Percentiles rank a stretch among this genome's conserved stretches.
These are phyloP conservation scores for Aspergillus haitiensis DNA, from an alignment of 495 filamentous ascomycete genomes.

Conservation along the genomic window DNA sequence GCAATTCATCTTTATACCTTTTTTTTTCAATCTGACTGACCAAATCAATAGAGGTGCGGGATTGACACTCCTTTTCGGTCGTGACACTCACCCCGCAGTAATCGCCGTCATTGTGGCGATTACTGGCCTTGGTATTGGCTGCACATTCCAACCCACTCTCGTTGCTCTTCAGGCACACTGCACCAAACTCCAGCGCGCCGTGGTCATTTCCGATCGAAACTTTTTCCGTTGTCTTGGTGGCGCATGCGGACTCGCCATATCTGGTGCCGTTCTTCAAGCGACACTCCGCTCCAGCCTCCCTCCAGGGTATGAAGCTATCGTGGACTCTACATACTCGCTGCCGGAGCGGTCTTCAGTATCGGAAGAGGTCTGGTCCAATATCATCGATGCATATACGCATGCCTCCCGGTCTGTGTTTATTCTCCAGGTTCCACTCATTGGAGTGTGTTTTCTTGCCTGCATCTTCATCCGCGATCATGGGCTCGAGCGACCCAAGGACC, in stretches of 20 bases:
- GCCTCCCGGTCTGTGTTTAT: constrained; percentile 57
- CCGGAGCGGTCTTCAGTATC: constrained; percentile 35
- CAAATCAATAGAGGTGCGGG: constrained; percentile 46
- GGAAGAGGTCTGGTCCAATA: constrained; percentile 39
- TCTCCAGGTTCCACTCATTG: constrained; percentile 56
- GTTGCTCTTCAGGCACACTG: constrained; percentile 65
- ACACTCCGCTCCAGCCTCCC: constrained; percentile 50
- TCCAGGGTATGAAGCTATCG: constrained; percentile 37
- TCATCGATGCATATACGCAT: constrained; percentile 51
- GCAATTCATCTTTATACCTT: background rate
- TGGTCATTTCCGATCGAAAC: constrained; percentile 62
- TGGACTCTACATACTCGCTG: constrained; percentile 45
- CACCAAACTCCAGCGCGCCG: constrained; percentile 56
- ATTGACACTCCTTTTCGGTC: constrained; percentile 51
- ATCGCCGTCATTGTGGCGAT: constrained; percentile 55
- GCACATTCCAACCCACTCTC: constrained; percentile 59
- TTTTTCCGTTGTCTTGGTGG: constrained; percentile 63
- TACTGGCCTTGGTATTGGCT: constrained; percentile 57
- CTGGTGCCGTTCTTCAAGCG: constrained; percentile 56
- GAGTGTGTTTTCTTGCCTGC: constrained; percentile 52
- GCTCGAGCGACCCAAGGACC: constrained; percentile 51
- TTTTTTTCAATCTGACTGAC: constrained; percentile 4
- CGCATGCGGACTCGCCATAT: constrained; percentile 59
- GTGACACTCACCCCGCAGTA: constrained; percentile 45
- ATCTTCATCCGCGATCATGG: constrained; percentile 56